Evolutionary conservation across 1,284 basidiomycete species (phyloP).

Genomic region (Amylostereum areolatum): DNA sequence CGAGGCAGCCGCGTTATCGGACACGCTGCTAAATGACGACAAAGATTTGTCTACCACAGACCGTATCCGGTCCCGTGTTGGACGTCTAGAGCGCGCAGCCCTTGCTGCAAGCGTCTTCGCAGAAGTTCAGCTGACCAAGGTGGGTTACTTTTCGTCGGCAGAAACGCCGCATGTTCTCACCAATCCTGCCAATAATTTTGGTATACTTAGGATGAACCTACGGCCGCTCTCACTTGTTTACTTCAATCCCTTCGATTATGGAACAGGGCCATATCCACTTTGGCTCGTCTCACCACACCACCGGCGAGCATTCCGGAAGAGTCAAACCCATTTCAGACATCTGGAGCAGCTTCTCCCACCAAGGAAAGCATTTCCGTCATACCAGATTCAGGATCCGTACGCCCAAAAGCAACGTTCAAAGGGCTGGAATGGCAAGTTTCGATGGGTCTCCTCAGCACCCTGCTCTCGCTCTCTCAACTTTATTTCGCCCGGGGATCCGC

Average conservation of each 20-base stretch:
- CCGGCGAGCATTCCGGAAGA: conserved; percentile 25
- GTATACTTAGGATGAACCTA: conserved; percentile 55
- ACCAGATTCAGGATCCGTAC: conserved; percentile 8
- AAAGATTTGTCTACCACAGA: conserved; percentile 45
- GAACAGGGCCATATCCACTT: conserved; percentile 70
- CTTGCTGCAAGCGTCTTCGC: conserved; percentile 66
- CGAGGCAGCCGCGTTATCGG: conserved; percentile 47
- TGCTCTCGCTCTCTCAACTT: conserved; percentile 56
- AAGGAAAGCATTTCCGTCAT: conserved; percentile 9
- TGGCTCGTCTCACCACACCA: conserved; percentile 53
- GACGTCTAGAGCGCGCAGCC: conserved; percentile 61
- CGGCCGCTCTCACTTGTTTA: conserved; percentile 52
- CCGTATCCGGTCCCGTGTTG: conserved; percentile 52
- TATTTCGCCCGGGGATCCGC: conserved; percentile 72
- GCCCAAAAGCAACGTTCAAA: conserved; percentile 33
- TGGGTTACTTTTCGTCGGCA: conserved; percentile 23
- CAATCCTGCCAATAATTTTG: not conserved
- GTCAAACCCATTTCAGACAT: conserved; percentile 55
- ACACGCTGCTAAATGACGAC: conserved; percentile 36
- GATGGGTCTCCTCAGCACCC: conserved; percentile 57
- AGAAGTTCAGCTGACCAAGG: conserved; percentile 62
- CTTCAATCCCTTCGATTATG: conserved; percentile 74
- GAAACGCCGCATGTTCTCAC: too few species aligned
- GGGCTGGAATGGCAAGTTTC: conserved; percentile 73
- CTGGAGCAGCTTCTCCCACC: conserved; percentile 27